These are phyloP conservation scores for Cordia subcordata DNA, from an alignment of 257 asterid species.

Conservation along the genomic window DNA sequence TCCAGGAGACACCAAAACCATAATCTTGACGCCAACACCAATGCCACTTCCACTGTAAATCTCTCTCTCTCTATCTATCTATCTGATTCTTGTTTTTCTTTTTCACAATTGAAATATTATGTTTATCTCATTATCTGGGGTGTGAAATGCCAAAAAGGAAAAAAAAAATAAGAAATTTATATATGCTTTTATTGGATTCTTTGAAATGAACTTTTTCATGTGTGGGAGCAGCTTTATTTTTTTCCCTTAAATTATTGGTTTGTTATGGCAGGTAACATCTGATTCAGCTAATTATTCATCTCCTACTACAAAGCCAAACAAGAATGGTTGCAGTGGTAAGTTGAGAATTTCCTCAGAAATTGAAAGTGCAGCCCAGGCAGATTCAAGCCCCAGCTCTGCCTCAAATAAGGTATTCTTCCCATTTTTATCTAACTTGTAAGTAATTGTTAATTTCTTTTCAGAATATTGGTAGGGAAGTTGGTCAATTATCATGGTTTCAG, in stretches of 20 bases:
- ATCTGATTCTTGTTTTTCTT: no score
- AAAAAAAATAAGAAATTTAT: no score
- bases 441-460: not conserved
- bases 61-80: constrained; percentile 18
- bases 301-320: constrained; percentile 25
- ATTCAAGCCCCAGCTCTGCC: constrained; percentile 35
- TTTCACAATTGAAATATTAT: no score
- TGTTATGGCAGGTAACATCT: constrained; percentile 28
- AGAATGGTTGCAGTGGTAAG: constrained; percentile 25
- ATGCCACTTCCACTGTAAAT: constrained; percentile 27
- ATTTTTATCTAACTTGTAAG: not conserved
- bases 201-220: no score
- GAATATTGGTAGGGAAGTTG: not conserved
- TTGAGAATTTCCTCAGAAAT: constrained; percentile 23
- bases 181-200: no score
- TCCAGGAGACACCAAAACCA: constrained; percentile 33
- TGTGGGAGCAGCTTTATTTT: not conserved
- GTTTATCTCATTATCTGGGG: no score
- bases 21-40: constrained; percentile 16
- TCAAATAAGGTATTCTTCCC: constrained; percentile 41
- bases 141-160: no score
- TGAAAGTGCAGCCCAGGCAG: constrained; percentile 16
- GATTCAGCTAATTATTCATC: constrained; percentile 30
- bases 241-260: no score
- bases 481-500: no score